Percentiles rank a stretch among this genome's conserved stretches.
These are phyloP conservation scores for Picochlorum costavermella DNA, from an alignment of 139 green algal genomes.

Conservation along the genomic window DNA sequence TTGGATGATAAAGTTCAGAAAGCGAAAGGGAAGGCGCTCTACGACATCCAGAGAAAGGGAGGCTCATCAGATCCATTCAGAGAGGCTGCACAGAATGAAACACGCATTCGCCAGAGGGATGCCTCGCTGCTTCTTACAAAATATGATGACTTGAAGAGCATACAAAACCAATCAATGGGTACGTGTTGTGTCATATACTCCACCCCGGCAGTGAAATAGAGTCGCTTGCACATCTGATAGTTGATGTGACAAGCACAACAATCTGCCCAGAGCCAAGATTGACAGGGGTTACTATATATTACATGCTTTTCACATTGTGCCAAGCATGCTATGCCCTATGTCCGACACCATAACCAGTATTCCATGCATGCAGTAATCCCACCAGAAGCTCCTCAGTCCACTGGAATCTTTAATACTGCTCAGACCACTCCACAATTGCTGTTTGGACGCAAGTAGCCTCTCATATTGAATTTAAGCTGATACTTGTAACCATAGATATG, in stretches of 20 bases:
- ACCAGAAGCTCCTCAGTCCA: too few species aligned
- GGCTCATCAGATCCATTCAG: constrained; percentile 35
- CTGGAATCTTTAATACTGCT: too few species aligned
- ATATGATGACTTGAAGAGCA: neutral
- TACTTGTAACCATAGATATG: too few species aligned
- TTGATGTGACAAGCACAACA: constrained; percentile 3
- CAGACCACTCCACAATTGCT: too few species aligned
- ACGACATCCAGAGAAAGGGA: constrained; percentile 11
- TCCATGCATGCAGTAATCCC: too few species aligned
- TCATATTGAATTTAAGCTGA: too few species aligned
- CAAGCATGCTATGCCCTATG: too few species aligned
- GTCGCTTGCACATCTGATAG: constrained; percentile 7
- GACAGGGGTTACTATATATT: neutral
- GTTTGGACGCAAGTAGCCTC: too few species aligned
- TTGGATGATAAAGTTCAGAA: constrained; percentile 27
- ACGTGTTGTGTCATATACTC: neutral
- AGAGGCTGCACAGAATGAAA: constrained; percentile 17
- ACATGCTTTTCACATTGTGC: neutral
- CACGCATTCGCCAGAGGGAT: constrained; percentile 1
- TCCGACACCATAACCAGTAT: too few species aligned
- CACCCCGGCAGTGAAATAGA: constrained; percentile 2
- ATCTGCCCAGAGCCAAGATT: neutral
- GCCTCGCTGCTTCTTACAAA: neutral
- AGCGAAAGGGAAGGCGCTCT: constrained; percentile 16
- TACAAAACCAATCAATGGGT: neutral